A percentile compares a stretch with the other conserved stretches of the same genome.
phyloP scores from a whole-genome alignment of 495 filamentous ascomycete genomes.

The Aspergillus ellipticus region DNA sequence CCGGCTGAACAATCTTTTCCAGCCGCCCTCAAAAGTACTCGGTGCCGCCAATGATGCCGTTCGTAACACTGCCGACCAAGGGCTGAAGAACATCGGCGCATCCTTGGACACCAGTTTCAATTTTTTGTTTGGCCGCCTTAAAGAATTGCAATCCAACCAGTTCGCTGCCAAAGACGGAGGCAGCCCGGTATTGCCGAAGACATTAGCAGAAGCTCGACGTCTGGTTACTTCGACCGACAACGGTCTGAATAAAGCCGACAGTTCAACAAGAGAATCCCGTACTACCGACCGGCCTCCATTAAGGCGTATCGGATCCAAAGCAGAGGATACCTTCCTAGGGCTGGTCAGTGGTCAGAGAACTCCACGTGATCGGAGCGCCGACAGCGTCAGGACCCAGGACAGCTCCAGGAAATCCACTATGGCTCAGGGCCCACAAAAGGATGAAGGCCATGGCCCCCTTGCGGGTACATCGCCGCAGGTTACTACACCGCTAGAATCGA shows the following conservation, averaged over 20 bases:
- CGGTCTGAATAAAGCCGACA: conserved; percentile 44
- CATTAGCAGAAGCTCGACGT: conserved; percentile 85
- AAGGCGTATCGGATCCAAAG: conserved; percentile 28
- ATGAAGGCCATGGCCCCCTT: conserved; percentile 23
- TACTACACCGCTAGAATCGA: conserved; percentile 66
- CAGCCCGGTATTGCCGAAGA: conserved; percentile 65
- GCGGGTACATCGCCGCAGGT: conserved; percentile 27
- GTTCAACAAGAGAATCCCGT: conserved; percentile 41
- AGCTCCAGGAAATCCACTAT: conserved; percentile 31
- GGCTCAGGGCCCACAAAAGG: conserved; percentile 18
- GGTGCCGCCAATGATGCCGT: conserved; percentile 81
- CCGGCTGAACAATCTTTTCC: conserved; percentile 77
- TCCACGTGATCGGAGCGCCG: conserved; percentile 69
- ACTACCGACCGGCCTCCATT: conserved; percentile 32
- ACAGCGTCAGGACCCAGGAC: conserved; percentile 62
- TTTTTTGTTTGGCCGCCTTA: conserved; percentile 85
- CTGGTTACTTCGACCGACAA: conserved; percentile 66
- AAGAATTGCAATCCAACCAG: conserved; percentile 54
- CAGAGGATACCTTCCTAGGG: conserved; percentile 58
- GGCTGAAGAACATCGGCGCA: conserved; percentile 82
- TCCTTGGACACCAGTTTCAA: conserved; percentile 90
- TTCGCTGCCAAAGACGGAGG: conserved; percentile 38
- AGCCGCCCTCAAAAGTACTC: conserved; percentile 72
- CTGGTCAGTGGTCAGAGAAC: conserved; percentile 59
- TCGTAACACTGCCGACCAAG: conserved; percentile 80